Evolutionary conservation across 1,284 basidiomycete genomes (phyloP).

Genomic region (Golubevia pallescens): DNA sequence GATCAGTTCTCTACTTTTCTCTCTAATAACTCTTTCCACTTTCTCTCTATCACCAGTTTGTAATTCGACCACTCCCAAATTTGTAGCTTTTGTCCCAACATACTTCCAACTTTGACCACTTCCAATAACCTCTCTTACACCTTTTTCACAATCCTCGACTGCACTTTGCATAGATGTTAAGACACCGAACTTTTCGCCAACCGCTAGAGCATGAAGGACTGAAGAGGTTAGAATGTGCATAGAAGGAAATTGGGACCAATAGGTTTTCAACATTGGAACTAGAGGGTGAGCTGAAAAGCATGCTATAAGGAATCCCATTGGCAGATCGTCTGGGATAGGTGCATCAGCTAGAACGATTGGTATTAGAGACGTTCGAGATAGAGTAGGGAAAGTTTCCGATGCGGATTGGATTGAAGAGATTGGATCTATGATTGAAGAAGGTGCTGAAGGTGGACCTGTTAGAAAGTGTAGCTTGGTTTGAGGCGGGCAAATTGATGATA

Average conservation of each 20-base stretch:
- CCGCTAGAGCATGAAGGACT: slow-evolving; percentile 17
- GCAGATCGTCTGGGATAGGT: slow-evolving; percentile 12
- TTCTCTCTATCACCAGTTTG: slow-evolving; percentile 15
- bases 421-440: slow-evolving; percentile 26
- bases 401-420: slow-evolving; percentile 25
- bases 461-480: slow-evolving; percentile 4
- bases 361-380: background rate
- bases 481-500: slow-evolving; percentile 3
- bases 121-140: too few relatives aligned
- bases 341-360: background rate
- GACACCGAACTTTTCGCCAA: slow-evolving; percentile 23
- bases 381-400: slow-evolving; percentile 16
- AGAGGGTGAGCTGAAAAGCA: slow-evolving; percentile 48
- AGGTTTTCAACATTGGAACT: slow-evolving; percentile 22
- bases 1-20: slow-evolving; percentile 17
- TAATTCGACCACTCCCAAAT: slow-evolving; percentile 36
- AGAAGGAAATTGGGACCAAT: slow-evolving; percentile 11
- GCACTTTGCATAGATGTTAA: slow-evolving; percentile 20
- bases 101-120: slow-evolving; percentile 8
- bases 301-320: slow-evolving; percentile 21
- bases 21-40: slow-evolving; percentile 20
- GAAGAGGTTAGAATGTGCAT: slow-evolving; percentile 40
- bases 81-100: slow-evolving; percentile 28
- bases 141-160: too few relatives aligned
- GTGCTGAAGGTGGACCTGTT: slow-evolving; percentile 26